Conservation (phyloP, 192 early-diverging fungal species). For the Podila epicladia region DNA sequence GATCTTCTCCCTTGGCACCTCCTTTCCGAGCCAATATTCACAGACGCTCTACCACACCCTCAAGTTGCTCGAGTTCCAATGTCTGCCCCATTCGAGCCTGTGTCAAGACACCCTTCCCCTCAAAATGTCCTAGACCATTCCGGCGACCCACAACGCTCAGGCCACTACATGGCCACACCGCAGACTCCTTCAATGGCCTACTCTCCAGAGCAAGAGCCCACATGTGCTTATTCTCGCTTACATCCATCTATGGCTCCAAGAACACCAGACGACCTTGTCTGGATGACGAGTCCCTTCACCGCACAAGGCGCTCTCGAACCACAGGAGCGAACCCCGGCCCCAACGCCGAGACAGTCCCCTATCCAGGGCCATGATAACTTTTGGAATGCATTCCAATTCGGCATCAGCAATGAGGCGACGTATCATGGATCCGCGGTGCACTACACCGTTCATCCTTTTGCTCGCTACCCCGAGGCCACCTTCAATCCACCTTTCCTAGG, state of each 20-base stretch:
- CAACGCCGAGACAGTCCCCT: not conserved
- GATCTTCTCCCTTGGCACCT: not conserved
- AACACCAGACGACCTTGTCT: no score
- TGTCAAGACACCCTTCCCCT: no score
- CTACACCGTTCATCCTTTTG: not conserved
- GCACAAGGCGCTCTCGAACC: not conserved
- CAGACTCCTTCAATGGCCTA: no score
- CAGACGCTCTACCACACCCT: not conserved
- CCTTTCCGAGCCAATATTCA: not conserved
- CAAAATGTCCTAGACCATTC: no score
- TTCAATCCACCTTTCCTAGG: not conserved
- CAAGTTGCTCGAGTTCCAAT: not conserved
- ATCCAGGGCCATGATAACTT: not conserved
- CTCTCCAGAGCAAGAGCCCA: no score
- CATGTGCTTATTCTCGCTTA: no score
- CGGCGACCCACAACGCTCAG: no score
- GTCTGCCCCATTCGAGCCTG: no score
- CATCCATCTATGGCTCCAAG: no score
- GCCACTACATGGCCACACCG: no score
- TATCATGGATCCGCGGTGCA: not conserved
- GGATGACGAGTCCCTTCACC: not conserved
- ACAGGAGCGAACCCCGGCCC: not conserved
- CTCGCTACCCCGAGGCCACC: not conserved
- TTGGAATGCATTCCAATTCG: slow-evolving; percentile 4
- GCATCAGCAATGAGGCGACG: not conserved